phyloP scores from a whole-genome alignment of 179 eudicot species.

The Carnegiea gigantea region DNA sequence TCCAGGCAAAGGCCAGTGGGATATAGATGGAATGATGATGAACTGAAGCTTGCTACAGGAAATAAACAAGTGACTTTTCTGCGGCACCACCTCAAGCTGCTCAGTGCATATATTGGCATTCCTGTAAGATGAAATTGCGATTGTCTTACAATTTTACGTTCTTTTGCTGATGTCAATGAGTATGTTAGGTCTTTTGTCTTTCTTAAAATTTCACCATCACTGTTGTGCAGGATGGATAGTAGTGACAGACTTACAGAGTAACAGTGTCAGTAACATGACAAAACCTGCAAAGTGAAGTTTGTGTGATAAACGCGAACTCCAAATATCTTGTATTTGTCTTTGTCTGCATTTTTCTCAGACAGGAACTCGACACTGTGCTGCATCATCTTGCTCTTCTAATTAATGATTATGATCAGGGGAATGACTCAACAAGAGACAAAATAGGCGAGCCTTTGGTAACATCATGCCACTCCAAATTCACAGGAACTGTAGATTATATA shows the following conservation, averaged over 20 bases:
- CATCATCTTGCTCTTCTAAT: background rate
- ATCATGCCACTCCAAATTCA: conserved; percentile 59
- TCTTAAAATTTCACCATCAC: background rate
- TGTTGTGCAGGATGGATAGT: background rate
- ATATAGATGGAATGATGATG: conserved; percentile 64
- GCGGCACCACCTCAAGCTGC: conserved; percentile 55
- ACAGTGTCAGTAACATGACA: background rate
- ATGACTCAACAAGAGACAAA: conserved; percentile 45
- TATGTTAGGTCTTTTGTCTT: background rate
- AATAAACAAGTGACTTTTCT: conserved; percentile 39
- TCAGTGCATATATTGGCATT: conserved; percentile 74
- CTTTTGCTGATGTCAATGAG: background rate
- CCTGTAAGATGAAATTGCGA: conserved; percentile 47
- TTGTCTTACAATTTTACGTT: background rate
- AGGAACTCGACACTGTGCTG: background rate
- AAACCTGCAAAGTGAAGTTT: background rate
- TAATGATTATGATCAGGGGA: conserved; percentile 43
- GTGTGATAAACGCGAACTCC: background rate
- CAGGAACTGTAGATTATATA: conserved; percentile 79
- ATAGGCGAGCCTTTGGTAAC: conserved; percentile 66
- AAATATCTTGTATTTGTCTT: background rate
- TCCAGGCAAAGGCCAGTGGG: conserved; percentile 28
- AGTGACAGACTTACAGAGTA: background rate
- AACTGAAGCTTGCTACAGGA: conserved; percentile 72
- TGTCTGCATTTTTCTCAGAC: background rate